Percentiles rank a stretch among this genome's conserved stretches.
phyloP scores from a whole-genome alignment of 805 yeast species.

The Starmera pachycereana region DNA sequence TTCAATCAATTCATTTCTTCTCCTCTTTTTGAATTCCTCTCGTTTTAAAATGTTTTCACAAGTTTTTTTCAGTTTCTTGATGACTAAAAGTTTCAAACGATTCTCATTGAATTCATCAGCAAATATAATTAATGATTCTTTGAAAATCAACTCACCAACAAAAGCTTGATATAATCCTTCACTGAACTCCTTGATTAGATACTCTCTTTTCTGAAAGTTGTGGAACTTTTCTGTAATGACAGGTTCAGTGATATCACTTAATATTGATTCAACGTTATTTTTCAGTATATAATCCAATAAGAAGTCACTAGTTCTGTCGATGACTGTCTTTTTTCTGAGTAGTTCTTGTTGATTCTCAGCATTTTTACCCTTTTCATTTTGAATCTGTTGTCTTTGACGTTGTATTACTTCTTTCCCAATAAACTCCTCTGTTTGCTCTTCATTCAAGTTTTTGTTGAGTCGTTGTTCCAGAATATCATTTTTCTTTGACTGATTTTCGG shows the following conservation, averaged over 20 bases:
- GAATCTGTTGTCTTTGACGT: no score
- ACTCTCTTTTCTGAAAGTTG: conserved; percentile 11
- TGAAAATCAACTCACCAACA: conserved; percentile 43
- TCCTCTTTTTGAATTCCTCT: conserved; percentile 25
- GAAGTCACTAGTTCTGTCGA: no score
- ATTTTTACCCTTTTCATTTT: neutral
- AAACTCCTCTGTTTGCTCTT: no score
- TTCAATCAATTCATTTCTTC: conserved; percentile 27
- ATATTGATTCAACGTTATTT: neutral
- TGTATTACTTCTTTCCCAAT: no score
- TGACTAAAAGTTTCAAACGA: conserved; percentile 20
- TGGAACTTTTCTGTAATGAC: conserved; percentile 7
- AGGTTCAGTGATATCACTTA: conserved; percentile 4
- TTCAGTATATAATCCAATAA: neutral
- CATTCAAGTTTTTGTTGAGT: no score
- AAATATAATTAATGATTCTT: conserved; percentile 28
- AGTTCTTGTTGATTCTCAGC: conserved; percentile 1
- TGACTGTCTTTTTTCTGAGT: conserved; percentile 2
- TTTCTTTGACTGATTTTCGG: no score
- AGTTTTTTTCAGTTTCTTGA: conserved; percentile 22
- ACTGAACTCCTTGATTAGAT: conserved; percentile 30
- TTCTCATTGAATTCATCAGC: conserved; percentile 33
- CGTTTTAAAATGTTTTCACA: conserved; percentile 18
- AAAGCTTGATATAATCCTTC: conserved; percentile 50
- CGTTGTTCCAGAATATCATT: no score